A percentile compares a stretch with the other conserved stretches of the same genome.
Evolutionary conservation across 768 basidiomycete genomes (phyloP).

Genomic region (Xerocomellus chrysenteron): DNA sequence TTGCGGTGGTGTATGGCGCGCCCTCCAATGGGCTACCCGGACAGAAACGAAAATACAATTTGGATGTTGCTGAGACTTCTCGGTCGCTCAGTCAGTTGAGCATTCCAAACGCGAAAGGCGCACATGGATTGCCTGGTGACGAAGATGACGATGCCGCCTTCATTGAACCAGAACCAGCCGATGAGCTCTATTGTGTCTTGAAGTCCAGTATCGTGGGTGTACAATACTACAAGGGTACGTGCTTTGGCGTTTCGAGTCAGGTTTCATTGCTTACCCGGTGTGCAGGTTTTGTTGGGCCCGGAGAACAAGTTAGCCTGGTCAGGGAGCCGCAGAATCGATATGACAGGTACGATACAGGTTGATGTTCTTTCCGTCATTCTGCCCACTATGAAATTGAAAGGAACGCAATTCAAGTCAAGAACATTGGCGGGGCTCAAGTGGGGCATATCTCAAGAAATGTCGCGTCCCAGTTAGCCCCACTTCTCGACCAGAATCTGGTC

Average conservation of each 20-base stretch:
- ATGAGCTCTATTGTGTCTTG: slow-evolving; percentile 67
- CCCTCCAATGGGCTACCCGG: slow-evolving; percentile 12
- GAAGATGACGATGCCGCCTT: slow-evolving; percentile 44
- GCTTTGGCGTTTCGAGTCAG: background rate
- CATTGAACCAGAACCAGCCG: slow-evolving; percentile 47
- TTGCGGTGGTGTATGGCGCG: background rate
- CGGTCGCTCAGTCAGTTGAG: slow-evolving; percentile 11
- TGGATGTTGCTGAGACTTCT: slow-evolving; percentile 20
- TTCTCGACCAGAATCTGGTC: slow-evolving; percentile 63
- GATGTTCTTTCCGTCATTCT: background rate
- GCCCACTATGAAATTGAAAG: slow-evolving; percentile 32
- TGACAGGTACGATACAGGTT: slow-evolving; percentile 50
- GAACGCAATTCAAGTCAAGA: slow-evolving; percentile 80
- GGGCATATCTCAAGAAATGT: slow-evolving; percentile 72
- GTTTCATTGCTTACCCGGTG: background rate
- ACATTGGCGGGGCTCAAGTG: slow-evolving; percentile 72
- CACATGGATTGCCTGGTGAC: slow-evolving; percentile 27
- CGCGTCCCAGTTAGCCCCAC: slow-evolving; percentile 59
- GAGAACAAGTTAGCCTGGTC: slow-evolving; percentile 70
- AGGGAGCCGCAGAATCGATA: slow-evolving; percentile 67
- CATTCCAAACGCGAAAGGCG: slow-evolving; percentile 16
- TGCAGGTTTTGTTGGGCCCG: slow-evolving; percentile 73
- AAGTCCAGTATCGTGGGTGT: slow-evolving; percentile 73
- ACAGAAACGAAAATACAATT: slow-evolving; percentile 47
- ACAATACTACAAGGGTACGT: slow-evolving; percentile 73